Base-by-base conservation (phyloP, 192 early-diverging fungal species). In the Entophlyctis helioformis region DNA sequence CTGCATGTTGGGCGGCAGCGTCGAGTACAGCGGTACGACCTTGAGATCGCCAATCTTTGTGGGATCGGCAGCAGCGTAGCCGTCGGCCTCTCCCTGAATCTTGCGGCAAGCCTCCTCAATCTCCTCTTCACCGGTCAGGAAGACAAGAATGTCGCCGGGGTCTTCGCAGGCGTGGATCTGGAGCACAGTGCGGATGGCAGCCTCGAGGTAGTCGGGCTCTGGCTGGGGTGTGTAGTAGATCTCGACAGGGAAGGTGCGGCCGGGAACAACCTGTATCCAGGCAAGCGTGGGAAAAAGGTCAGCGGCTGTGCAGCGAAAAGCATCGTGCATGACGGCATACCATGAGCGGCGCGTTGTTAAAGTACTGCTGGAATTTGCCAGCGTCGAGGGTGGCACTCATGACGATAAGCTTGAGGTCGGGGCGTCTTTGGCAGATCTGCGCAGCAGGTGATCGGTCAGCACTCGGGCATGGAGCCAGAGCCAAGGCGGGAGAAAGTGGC, bases 361-460 rank as follows among this genome's bases (percentile, higher is more conserved):
- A 99, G 69, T 97, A 99, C 56, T 82, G 86, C 72, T 99, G 94
- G 60, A 99, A 99, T 56, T 97, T 99, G 43, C 83, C 94, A 36
- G 94, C 91, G 63, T 99, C 94, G 32, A 97, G 74, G 6, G 96
- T 99, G 25, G 96, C 96, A 56, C 81, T 85, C 94, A 97, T 97
- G 32, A 99, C 86, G 24, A 99, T 70, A 21, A 99, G 68, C 57
- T 91, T 90, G 25, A 99, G 65, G 57, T 97, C 94, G 13, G 46
- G 28, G 24, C 96, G 72, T 49, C 74, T 66, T 43, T 57, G 69
- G 36, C 77, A 82, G 44, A 97, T 70, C 56, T 71, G 10, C 15
- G n/a, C 16, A 8, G 13, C 41, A 25, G 43, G 42, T 8, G 36
- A 31, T 31, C 6, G 31, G 22, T 38, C 42, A 50, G 21, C n/a